A percentile compares a stretch with the other conserved stretches of the same genome.
Conservation (phyloP, 352 stramenopile species). For the Phytopythium kandeliae region DNA sequence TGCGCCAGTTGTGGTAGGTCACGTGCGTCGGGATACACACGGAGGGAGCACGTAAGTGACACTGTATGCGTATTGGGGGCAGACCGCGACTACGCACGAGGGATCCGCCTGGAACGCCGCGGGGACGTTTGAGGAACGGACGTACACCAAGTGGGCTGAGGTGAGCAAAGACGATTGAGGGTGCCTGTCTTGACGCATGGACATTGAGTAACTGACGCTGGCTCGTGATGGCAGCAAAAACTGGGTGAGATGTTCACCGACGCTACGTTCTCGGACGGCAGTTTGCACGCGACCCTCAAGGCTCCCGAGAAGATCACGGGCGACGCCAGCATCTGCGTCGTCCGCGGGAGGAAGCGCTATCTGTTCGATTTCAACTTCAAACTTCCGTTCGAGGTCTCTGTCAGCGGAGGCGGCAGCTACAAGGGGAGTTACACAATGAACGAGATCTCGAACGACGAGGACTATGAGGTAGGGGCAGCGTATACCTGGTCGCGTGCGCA, state of each 20-base stretch:
- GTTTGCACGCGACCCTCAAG: constrained; percentile 40
- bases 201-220: background rate
- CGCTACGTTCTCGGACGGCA: constrained; percentile 32
- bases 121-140: constrained; percentile 88
- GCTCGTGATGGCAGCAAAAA: constrained; percentile 29
- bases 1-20: constrained; percentile 23
- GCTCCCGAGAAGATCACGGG: constrained; percentile 65
- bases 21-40: too few species aligned
- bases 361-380: constrained; percentile 86
- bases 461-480: constrained; percentile 88
- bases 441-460: constrained; percentile 85
- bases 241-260: constrained; percentile 46
- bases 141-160: constrained; percentile 84
- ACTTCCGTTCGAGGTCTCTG: constrained; percentile 57
- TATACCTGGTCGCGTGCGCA: too few species aligned
- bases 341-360: constrained; percentile 86
- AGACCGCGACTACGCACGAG: constrained; percentile 31
- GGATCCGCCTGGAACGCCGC: constrained; percentile 90
- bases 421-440: constrained; percentile 70
- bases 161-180: constrained; percentile 6
- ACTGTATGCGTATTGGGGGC: background rate
- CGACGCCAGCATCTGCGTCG: constrained; percentile 85
- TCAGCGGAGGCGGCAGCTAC: constrained; percentile 39
- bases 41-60: too few species aligned
- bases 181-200: background rate